Base-by-base conservation (phyloP, 2,329 filamentous ascomycete species). In the Sarocladium brachiariae region DNA sequence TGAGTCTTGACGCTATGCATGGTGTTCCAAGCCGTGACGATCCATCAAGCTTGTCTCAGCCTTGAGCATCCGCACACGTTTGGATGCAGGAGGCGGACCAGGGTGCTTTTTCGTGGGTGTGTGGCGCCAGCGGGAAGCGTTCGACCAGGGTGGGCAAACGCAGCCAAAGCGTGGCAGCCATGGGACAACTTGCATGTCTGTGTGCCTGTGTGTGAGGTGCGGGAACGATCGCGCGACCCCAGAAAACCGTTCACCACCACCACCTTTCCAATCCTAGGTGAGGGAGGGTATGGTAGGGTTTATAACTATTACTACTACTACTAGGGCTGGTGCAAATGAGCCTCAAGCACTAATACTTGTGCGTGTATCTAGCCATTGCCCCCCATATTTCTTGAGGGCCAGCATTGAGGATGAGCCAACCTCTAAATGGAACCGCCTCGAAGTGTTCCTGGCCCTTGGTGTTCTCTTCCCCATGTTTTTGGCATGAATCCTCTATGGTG, bases 221-320 rank as follows among this genome's bases (percentile, higher is more conserved):
- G 54, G 54, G 54, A 54, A 49, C 54, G 54, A 56, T 56, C 46
- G 48, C 52, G 53, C 50, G 49, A 56, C 52, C 54, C 54, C 54
- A 52, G 51, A 53, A n/a, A n/a, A 35, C 54, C 37, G 50, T 35
- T 49, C 37, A 38, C 30, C 25, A 45, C 31, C 41, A 46, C 43
- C 43, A 31, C n/a, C 43, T 30, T 30, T 30, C 7, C 23, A n/a
- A 27, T 45, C n/a, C 25, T 16, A 47, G 31, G n/a, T 16, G 43
- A 33, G n/a, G 43, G 16, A 13, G 27, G 27, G n/a, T n/a, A n/a
- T n/a, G n/a, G n/a, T n/a, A n/a, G 27, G 27, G 7, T 30, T 30
- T 30, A 7, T 13, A 30, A 13, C n/a, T n/a, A 30, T 30, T 13
- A 30, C 27, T 33, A 19, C n/a, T n/a, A 33, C 11, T 16, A n/a